A percentile compares a stretch with the other conserved stretches of the same genome.
These are phyloP conservation scores for Terfezia claveryi DNA, from an alignment of 495 filamentous ascomycete genomes.

Conservation along the genomic window DNA sequence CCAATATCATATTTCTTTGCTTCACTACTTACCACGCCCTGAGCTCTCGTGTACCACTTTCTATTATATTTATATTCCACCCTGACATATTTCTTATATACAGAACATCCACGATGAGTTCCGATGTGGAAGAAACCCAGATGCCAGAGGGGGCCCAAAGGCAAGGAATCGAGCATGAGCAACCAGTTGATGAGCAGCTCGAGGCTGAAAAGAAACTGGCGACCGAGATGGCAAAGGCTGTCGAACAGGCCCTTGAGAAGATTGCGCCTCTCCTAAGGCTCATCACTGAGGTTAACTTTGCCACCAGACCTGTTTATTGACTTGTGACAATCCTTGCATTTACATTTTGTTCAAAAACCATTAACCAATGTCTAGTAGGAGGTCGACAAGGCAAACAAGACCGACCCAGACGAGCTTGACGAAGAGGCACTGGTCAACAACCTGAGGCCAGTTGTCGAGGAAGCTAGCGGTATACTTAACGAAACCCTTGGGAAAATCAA, in stretches of 20 bases:
- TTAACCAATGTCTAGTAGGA: slow-evolving; percentile 25
- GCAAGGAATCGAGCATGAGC: no score
- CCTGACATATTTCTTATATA: no score
- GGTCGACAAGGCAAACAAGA: slow-evolving; percentile 60
- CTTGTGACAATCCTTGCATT: not conserved
- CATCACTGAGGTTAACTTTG: not conserved
- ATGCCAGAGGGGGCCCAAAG: no score
- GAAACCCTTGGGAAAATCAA: slow-evolving; percentile 83
- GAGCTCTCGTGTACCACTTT: no score
- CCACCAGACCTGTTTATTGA: not conserved
- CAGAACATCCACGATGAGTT: no score
- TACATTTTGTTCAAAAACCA: not conserved
- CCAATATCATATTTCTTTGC: no score
- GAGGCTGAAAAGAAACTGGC: not conserved
- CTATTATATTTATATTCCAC: no score
- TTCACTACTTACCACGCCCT: no score
- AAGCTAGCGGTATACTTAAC: slow-evolving; percentile 55
- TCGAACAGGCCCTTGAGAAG: not conserved
- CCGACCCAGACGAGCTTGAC: slow-evolving; percentile 74
- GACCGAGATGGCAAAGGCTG: not conserved
- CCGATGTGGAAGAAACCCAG: no score
- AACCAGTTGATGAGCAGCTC: no score
- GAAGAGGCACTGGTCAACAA: slow-evolving; percentile 71
- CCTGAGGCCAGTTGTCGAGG: slow-evolving; percentile 70
- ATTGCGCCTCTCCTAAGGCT: not conserved